Percentiles rank a stretch among this genome's conserved stretches.
These are phyloP conservation scores for Geotrichum aggregatum DNA, from an alignment of 1,139 yeast species.

Conservation along the genomic window DNA sequence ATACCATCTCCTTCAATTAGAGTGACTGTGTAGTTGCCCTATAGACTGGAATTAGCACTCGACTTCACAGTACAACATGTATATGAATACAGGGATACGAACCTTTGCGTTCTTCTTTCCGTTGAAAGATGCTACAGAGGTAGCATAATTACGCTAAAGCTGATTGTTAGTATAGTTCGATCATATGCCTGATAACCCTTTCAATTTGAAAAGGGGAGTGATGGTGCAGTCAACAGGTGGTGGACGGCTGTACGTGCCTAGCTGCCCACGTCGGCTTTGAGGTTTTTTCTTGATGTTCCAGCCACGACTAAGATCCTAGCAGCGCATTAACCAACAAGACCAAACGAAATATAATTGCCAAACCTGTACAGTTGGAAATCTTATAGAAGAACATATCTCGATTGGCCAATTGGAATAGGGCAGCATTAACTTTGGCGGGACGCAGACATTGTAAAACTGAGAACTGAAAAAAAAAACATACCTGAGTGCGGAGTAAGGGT, in stretches of 20 bases:
- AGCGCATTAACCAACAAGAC: no score
- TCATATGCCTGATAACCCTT: no score
- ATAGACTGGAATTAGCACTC: not conserved
- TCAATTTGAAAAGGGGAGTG: not conserved
- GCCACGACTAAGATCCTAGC: not conserved
- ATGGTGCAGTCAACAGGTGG: not conserved
- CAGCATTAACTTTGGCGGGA: no score
- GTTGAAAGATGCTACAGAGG: conserved; percentile 55
- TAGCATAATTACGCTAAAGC: conserved; percentile 37
- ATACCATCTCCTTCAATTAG: conserved; percentile 98
- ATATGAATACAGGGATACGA: not conserved
- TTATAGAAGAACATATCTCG: no score
- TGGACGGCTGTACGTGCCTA: not conserved
- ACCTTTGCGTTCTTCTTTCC: conserved; percentile 53
- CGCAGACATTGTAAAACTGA: no score
- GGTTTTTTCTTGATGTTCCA: no score
- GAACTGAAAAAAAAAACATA: conserved; percentile 12
- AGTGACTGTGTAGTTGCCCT: conserved; percentile 73
- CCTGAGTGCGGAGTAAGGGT: conserved; percentile 22
- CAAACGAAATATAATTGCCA: no score
- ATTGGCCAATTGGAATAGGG: no score
- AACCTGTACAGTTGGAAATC: no score
- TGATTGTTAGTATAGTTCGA: not conserved
- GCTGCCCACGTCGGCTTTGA: no score
- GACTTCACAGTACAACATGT: no score